A percentile compares a stretch with the other conserved stretches of the same genome.
phyloP scores from a whole-genome alignment of 2,329 filamentous ascomycete genomes.

The Massarina eburnea region DNA sequence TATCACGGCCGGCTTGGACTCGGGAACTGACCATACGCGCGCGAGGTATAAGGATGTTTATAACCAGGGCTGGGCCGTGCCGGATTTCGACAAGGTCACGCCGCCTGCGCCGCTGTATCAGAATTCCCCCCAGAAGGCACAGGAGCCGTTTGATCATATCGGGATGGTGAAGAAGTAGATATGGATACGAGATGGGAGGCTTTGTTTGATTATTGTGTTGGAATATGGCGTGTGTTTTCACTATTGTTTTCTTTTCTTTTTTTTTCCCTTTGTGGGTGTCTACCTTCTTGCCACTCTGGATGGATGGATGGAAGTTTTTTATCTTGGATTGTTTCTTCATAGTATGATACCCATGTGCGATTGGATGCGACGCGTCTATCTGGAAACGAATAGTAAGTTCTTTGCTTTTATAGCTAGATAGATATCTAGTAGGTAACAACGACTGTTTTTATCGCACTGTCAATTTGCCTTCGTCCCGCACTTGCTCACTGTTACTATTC shows the following conservation, averaged over 20 bases:
- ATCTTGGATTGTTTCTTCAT: too few species aligned
- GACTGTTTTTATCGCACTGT: too few species aligned
- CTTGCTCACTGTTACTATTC: too few species aligned
- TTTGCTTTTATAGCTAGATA: too few species aligned
- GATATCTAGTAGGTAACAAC: too few species aligned
- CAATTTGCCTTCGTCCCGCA: too few species aligned
- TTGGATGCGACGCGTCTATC: too few species aligned
- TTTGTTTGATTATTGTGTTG: background rate
- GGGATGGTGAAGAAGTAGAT: conserved; percentile 13
- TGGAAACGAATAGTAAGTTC: too few species aligned
- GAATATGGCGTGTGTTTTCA: conserved; percentile 2
- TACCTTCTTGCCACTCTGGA: background rate
- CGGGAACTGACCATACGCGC: conserved; percentile 1
- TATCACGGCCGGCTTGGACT: background rate
- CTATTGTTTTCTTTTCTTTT: background rate
- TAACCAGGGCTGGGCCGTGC: conserved; percentile 16
- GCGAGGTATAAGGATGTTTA: conserved; percentile 16
- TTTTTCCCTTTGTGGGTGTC: background rate
- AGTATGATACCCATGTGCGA: too few species aligned
- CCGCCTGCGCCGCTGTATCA: background rate
- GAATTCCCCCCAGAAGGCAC: conserved; percentile 15
- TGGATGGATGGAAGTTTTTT: too few species aligned
- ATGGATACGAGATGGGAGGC: background rate
- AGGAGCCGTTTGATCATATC: conserved; percentile 20
- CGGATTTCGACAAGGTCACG: conserved; percentile 13